A percentile compares a stretch with the other conserved stretches of the same genome.
phyloP scores from a whole-genome alignment of 1,284 basidiomycete species.

The Microbotryum silenes-acaulis region DNA sequence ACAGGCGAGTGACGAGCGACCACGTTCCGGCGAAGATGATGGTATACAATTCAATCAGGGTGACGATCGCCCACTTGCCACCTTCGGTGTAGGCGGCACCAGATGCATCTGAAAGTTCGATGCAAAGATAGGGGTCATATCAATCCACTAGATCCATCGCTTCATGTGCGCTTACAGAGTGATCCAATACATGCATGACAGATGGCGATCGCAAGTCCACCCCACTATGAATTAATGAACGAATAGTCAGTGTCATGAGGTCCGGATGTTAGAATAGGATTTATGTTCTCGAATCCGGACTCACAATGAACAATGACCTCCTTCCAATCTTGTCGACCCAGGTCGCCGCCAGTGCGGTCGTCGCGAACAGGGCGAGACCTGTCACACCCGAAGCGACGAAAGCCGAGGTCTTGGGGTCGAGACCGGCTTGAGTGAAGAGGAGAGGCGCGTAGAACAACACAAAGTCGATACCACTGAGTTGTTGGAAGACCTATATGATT shows the following conservation, averaged over 20 bases:
- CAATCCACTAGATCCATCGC: neutral
- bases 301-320: neutral
- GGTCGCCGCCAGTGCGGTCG: neutral
- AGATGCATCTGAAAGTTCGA: neutral
- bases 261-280: neutral
- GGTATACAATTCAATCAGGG: conserved; percentile 2
- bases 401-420: conserved; percentile 46
- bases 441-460: conserved; percentile 47
- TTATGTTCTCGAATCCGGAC: neutral
- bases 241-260: neutral
- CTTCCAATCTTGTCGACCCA: conserved; percentile 1
- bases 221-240: neutral
- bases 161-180: neutral
- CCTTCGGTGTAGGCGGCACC: neutral
- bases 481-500: no score
- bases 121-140: neutral
- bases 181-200: conserved; percentile 9
- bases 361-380: conserved; percentile 47
- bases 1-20: conserved; percentile 36
- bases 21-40: neutral
- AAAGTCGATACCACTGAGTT: conserved; percentile 3
- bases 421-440: conserved; percentile 43
- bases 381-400: conserved; percentile 52
- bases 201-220: conserved; percentile 4
- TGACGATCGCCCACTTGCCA: conserved; percentile 9